Evolutionary conservation across 169 alveolate genomes (phyloP), one percentile per base, ranked within the genome.

Genomic region (Babesia ovata): DNA sequence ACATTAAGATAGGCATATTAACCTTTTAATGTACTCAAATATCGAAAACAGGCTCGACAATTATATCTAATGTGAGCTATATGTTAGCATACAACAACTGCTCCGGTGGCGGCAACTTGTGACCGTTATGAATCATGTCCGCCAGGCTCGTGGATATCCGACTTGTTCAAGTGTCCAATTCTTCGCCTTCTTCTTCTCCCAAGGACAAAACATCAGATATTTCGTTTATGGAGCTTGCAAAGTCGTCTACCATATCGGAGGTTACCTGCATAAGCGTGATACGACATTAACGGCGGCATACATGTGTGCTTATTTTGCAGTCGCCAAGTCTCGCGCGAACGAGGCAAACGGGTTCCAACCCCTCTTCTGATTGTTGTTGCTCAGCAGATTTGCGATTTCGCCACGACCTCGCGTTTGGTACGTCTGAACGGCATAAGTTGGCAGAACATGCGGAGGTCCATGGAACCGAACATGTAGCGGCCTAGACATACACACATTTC

Each of bases 251-350:
- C 50, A 56, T 39, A 2, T 39, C 22, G 19, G 22, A 52, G 2
- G 87, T n/a, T 4, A 79, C 82, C 87, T 70, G 44, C 24, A 39
- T 2, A 0, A 36, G 22, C 10, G 21, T 60, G 61, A 17, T 39
- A 9, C 12, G 29, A 16, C 12, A 21, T 17, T 14, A 2, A 8
- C 14, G 1, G 16, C 4, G 50, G 45, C 79, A 63, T 71, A 82
- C 89, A 33, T 82, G 69, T 16, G 89, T 74, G 63, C 85, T 71
- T 10, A 82, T 82, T 53, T 82, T 82, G 60, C 72, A 45, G 52
- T 73, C 73, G 12, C 89, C 89, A 14, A 82, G 53, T 65, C 73
- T 14, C 16, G 89, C 85, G 17, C 89, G 26, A 19, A 82, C 79
- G 0, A 82, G 75, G 67, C 89, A 82, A 9, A 73, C 84, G 13